These are phyloP conservation scores for Lophiostoma macrostomum DNA, from an alignment of 495 filamentous ascomycete species.

Conservation along the genomic window DNA sequence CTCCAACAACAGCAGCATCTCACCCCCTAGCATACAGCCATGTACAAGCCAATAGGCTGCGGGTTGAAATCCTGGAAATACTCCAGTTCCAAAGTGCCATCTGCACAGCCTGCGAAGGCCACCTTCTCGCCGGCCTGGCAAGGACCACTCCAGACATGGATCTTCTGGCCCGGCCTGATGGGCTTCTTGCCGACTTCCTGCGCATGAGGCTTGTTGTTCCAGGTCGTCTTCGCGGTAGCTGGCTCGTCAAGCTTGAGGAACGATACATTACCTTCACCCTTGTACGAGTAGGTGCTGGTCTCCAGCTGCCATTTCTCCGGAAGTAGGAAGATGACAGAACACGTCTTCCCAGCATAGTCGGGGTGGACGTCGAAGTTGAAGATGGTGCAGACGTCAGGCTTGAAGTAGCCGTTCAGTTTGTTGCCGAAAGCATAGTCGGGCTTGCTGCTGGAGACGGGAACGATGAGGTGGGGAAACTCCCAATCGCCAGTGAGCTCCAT, in stretches of 20 bases:
- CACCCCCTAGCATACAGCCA: constrained; percentile 54
- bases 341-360: constrained; percentile 54
- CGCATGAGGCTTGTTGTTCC: neutral
- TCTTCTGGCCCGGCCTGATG: neutral
- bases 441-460: constrained; percentile 58
- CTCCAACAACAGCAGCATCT: neutral
- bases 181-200: neutral
- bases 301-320: constrained; percentile 43
- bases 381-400: constrained; percentile 53
- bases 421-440: constrained; percentile 54
- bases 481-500: constrained; percentile 51
- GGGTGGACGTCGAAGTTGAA: constrained; percentile 70
- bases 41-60: constrained; percentile 61
- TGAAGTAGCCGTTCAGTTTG: constrained; percentile 39
- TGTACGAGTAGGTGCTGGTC: constrained; percentile 47
- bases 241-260: constrained; percentile 41
- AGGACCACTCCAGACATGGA: neutral
- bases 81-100: constrained; percentile 53
- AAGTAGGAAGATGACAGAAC: constrained; percentile 65
- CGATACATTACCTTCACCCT: constrained; percentile 49
- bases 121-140: constrained; percentile 56
- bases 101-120: constrained; percentile 51
- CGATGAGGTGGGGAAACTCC: constrained; percentile 64
- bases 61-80: constrained; percentile 65
- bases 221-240: constrained; percentile 42